phyloP scores from a whole-genome alignment of 2,329 filamentous ascomycete genomes.

The Phyllachora maydis region DNA sequence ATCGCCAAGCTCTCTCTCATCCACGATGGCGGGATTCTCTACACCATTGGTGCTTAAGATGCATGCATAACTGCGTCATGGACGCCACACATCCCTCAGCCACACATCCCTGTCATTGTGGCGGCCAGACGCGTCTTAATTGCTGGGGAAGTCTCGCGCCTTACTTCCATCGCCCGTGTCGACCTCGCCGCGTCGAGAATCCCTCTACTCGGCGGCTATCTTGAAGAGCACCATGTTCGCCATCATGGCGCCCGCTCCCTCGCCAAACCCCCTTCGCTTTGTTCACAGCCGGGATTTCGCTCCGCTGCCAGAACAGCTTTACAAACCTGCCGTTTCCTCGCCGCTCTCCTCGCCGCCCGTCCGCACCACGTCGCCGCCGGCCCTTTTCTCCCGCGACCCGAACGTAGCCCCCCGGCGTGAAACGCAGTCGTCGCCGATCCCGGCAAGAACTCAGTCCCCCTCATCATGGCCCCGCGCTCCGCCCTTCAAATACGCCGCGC shows the following conservation, averaged over 20 bases:
- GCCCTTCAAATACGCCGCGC: conserved; percentile 28
- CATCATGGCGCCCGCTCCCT: too few species aligned
- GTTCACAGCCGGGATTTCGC: too few species aligned
- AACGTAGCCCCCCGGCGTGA: conserved; percentile 19
- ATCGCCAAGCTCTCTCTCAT: too few species aligned
- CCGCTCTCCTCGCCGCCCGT: conserved; percentile 38
- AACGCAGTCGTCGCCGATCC: conserved; percentile 15
- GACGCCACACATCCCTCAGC: not conserved
- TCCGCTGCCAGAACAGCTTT: too few species aligned
- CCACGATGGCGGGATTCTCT: too few species aligned
- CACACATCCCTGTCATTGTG: not conserved
- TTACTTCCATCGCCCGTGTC: not conserved
- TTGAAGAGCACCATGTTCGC: too few species aligned
- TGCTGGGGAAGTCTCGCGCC: not conserved
- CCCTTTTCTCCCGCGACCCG: conserved; percentile 19
- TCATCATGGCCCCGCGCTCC: conserved; percentile 21
- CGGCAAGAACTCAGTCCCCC: too few species aligned
- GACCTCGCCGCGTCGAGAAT: too few species aligned
- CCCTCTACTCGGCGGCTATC: too few species aligned
- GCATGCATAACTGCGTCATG: too few species aligned
- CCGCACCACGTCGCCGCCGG: conserved; percentile 24
- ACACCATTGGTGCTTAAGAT: too few species aligned
- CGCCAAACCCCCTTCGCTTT: too few species aligned
- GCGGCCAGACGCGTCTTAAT: not conserved
- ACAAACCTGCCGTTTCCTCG: conserved; percentile 27